phyloP scores from a whole-genome alignment of 176 grass and related monocot genomes.

The Alloteropsis semialata region DNA sequence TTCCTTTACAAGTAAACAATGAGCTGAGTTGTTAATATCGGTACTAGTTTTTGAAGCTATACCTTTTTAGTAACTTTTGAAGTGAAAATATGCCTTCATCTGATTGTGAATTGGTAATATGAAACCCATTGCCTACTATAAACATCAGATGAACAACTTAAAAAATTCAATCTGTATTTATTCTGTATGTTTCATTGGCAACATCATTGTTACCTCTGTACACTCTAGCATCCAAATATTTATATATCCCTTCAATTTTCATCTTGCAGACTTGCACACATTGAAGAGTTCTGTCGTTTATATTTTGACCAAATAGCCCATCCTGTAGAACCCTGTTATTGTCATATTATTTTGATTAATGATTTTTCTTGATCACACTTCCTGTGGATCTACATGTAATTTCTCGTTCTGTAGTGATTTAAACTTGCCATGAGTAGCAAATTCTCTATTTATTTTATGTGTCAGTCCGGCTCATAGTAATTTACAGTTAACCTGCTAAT shows the following conservation, averaged over 20 bases:
- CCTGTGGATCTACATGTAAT: not conserved
- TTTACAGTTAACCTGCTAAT: not conserved
- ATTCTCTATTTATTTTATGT: not conserved
- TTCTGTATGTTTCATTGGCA: not conserved
- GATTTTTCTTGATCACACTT: not conserved
- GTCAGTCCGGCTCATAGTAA: not conserved
- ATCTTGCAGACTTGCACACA: not conserved
- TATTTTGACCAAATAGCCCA: not conserved
- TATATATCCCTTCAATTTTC: not conserved
- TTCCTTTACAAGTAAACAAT: slow-evolving; percentile 21
- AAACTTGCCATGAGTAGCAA: not conserved
- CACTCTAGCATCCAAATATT: not conserved
- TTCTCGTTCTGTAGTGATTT: not conserved
- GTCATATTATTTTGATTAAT: not conserved
- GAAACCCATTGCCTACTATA: not conserved
- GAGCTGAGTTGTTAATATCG: not conserved
- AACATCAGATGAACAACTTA: not conserved
- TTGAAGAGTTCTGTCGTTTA: not conserved
- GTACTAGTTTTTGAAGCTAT: not conserved
- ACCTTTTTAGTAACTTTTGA: slow-evolving; percentile 12
- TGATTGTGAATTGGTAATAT: slow-evolving; percentile 11
- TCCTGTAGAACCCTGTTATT: not conserved
- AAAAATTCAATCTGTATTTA: not conserved
- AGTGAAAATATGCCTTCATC: slow-evolving; percentile 3
- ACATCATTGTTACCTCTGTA: not conserved